Evolutionary conservation across 2,329 filamentous ascomycete species (phyloP).

Genomic region (Scolecobasidium constrictum): DNA sequence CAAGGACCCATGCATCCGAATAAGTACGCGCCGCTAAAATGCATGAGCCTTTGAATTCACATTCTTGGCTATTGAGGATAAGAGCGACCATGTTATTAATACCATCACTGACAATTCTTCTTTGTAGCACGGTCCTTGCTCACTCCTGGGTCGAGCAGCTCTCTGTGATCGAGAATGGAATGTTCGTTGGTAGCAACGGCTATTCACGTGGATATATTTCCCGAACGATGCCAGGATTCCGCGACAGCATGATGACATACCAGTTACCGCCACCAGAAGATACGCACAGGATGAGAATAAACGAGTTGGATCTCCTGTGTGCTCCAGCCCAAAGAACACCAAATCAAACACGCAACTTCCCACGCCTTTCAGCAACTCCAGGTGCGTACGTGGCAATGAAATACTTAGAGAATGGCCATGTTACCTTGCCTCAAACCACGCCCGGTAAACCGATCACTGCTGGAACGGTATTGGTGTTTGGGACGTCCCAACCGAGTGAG

Average conservation of each 20-base stretch:
- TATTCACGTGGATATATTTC: slow-evolving; percentile 1
- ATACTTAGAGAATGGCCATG: slow-evolving; percentile 41
- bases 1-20: no score
- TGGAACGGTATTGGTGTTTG: slow-evolving; percentile 38
- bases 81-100: no score
- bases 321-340: slow-evolving; percentile 8
- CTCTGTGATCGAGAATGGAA: background rate
- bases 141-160: slow-evolving; percentile 1
- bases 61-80: no score
- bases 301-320: slow-evolving; percentile 27
- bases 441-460: slow-evolving; percentile 31
- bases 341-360: slow-evolving; percentile 44
- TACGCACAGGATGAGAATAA: slow-evolving; percentile 33
- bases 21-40: no score
- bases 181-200: background rate
- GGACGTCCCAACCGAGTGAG: slow-evolving; percentile 32
- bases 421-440: slow-evolving; percentile 30
- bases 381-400: slow-evolving; percentile 37
- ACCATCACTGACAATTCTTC: no score
- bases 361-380: slow-evolving; percentile 48
- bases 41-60: no score
- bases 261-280: background rate
- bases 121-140: no score
- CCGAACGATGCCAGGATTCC: background rate
- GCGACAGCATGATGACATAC: slow-evolving; percentile 2